Base-by-base conservation (phyloP, 768 basidiomycete species). In the Phanerochaete carnosa region DNA sequence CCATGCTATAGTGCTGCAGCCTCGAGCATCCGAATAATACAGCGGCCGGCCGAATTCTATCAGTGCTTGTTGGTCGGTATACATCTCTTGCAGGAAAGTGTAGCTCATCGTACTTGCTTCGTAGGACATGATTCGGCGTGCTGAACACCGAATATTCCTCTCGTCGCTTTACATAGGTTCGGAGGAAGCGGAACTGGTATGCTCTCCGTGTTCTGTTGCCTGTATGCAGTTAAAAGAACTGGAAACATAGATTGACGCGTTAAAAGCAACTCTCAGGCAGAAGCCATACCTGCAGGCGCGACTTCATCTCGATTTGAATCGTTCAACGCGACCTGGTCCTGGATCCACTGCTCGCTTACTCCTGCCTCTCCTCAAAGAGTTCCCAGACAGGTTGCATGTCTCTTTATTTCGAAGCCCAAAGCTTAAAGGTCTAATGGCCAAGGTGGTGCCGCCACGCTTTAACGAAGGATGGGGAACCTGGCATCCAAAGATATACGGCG, bases 381-480 rank as follows among this genome's bases (percentile, higher is more conserved):
- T 89, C 72, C 89, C 88, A 0, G 74, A 83, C 19, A 83, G 90
- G 47, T 86, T 94, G 9, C 85, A 86, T 60, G 78, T 96, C 9
- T 85, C 86, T 37, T 80, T 98, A 64, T 99, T 94, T 66, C 85
- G 92, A 50, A 94, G 92, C 68, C 96, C 97, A 0, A 90, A 86
- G 55, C 80, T 98, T 29, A 80, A 85, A 19, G 90, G 92, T 0
- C 60, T 92, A 28, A 79, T 92, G 72, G 84, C 90, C 30, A 82
- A 79, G 58, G 62, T 96, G 29, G 87, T 98, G 7, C 97, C 97
- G 7, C 88, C 91, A 25, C 81, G 97, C 57, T 97, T 94, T 75
- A 96, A 99, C 67, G 97, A 99, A 75, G 97, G 95, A 1, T 98
- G 95, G 92, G 96, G 68, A 5, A 94, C 95, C 1, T 98, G 95